Evolutionary conservation across 2,329 filamentous ascomycete species (phyloP).

Genomic region (Xylaria sp.): DNA sequence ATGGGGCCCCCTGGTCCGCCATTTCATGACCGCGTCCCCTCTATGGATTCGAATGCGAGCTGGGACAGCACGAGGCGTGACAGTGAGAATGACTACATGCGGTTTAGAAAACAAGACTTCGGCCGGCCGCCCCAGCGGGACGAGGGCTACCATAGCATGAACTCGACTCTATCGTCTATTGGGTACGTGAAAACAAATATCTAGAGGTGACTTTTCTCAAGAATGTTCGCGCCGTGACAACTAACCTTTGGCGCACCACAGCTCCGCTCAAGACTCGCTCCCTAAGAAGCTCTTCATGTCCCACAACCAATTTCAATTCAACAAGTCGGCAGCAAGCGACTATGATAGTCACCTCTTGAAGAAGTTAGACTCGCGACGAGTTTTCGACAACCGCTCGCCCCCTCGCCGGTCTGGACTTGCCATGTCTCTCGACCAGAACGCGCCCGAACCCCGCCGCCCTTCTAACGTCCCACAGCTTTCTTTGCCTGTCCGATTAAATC

Average conservation of each 20-base stretch:
- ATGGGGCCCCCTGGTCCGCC: constrained; percentile 40
- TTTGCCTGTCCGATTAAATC: constrained; percentile 57
- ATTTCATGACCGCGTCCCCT: constrained; percentile 45
- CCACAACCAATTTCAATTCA: constrained; percentile 61
- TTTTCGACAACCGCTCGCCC: constrained; percentile 57
- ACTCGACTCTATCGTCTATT: constrained; percentile 47
- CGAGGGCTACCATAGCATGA: constrained; percentile 50
- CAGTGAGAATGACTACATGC: constrained; percentile 40
- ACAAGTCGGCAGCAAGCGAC: constrained; percentile 53
- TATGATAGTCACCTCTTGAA: constrained; percentile 64
- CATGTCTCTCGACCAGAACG: constrained; percentile 54
- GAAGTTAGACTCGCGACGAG: constrained; percentile 62
- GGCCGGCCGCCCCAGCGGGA: constrained; percentile 44
- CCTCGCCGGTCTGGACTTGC: constrained; percentile 57
- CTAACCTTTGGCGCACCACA: constrained; percentile 35
- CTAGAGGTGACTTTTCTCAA: background rate
- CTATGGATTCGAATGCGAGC: constrained; percentile 47
- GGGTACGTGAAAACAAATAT: constrained; percentile 38
- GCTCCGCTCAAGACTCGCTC: constrained; percentile 56
- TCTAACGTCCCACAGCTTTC: constrained; percentile 56
- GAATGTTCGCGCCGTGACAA: constrained; percentile 4
- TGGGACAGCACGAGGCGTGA: constrained; percentile 46
- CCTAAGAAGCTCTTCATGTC: constrained; percentile 60
- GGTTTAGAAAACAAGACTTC: constrained; percentile 39
- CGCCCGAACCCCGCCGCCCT: constrained; percentile 52